A percentile compares a stretch with the other conserved stretches of the same genome.
Evolutionary conservation across 257 asterid species (phyloP).

Genomic region (Sherardia arvensis): DNA sequence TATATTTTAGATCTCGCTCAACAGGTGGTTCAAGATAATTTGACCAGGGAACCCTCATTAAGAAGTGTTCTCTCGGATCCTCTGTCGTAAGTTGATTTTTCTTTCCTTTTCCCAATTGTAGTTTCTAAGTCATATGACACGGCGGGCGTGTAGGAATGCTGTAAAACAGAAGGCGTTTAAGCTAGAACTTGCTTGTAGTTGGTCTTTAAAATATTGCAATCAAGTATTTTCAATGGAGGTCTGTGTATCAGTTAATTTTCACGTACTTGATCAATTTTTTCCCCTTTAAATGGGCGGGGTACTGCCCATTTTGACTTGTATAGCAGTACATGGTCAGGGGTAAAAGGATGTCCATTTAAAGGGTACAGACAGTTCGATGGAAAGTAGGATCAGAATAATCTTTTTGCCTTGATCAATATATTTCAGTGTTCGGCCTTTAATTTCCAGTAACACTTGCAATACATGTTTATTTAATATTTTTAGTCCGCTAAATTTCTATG

Average conservation of each 20-base stretch:
- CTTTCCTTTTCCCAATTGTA: slow-evolving; percentile 2
- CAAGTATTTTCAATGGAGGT: background rate
- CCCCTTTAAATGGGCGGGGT: too few species aligned
- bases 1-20: slow-evolving; percentile 31
- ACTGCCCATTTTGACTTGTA: too few species aligned
- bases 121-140: background rate
- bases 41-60: slow-evolving; percentile 68
- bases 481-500: background rate
- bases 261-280: background rate
- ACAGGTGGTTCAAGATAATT: slow-evolving; percentile 66
- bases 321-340: background rate
- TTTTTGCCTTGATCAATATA: background rate
- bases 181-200: background rate
- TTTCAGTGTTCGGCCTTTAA: background rate
- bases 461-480: background rate
- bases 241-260: background rate
- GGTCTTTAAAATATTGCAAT: background rate
- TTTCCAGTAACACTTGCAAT: background rate
- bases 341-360: background rate
- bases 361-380: background rate
- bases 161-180: background rate
- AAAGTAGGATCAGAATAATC: background rate
- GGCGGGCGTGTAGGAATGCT: background rate
- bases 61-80: slow-evolving; percentile 93
- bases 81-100: slow-evolving; percentile 64